Evolutionary conservation across 805 yeast species (phyloP), one percentile per base, ranked within the genome.

Genomic region (Wickerhamomyces chaumierensis): DNA sequence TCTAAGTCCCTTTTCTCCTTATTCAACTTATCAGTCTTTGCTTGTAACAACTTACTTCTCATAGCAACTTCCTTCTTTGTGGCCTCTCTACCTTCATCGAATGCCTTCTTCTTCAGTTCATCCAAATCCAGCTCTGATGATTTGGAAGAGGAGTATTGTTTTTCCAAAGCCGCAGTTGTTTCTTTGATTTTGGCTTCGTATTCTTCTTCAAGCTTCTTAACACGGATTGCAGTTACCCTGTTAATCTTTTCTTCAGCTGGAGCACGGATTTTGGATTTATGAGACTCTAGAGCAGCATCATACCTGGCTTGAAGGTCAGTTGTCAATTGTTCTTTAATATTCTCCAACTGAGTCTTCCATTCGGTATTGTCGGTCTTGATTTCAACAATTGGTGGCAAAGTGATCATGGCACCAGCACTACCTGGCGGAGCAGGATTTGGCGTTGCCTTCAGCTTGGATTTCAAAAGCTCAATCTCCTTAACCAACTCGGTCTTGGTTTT

Each of bases 1-100:
- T 51, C 53, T 13, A 73, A 44, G 4, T 64, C 65, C 13, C 62
- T 58, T 35, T 66, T 67, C 32, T 62, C 62, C 8, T 53, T 49
- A 6, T 52, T 52, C 27, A 69, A 43, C 15, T 56, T 58, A 14
- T 57, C 61, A 13, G 71, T 42, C 44, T 68, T 63, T n/a, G 53
- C 45, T 35, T 59, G 69, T 32, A 80, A 52, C n/a, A 61, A 59
- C 33, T 61, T 59, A 28, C 57, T 56, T 35, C 63, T 63, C 49
- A 61, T 62, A 1, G 63, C 62, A 48, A 59, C 45, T 58, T 60
- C 54, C 46, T 43, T 52, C 43, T 49, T 20, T 8, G 56, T 46
- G 2, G 55, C 48, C 18, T 51, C 47, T 39, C 53, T 51, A 14
- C 52, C 57, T 21, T 48, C 41, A 6, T 44, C 44, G 15, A 43